phyloP scores from a whole-genome alignment of 2,329 filamentous ascomycete genomes.

The Trichoderma gracile region DNA sequence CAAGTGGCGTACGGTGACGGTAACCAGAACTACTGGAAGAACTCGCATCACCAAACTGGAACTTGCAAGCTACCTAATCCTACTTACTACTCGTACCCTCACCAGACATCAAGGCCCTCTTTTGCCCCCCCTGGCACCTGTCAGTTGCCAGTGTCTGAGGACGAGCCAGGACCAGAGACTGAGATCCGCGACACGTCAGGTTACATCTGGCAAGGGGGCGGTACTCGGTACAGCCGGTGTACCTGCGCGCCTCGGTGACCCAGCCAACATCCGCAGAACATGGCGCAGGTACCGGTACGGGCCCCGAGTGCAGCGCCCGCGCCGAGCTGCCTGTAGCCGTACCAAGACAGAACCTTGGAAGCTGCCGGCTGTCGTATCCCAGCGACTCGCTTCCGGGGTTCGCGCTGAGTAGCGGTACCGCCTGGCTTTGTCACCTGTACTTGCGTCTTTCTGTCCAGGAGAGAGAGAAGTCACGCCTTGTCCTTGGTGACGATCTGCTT shows the following conservation, averaged over 20 bases:
- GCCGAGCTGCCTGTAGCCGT: background rate
- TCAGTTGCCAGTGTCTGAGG: conserved; percentile 22
- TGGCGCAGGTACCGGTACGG: background rate
- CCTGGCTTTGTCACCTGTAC: too few relatives aligned
- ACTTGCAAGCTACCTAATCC: too few relatives aligned
- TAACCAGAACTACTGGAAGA: too few relatives aligned
- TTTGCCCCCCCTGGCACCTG: conserved; percentile 7
- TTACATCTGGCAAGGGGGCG: conserved; percentile 4
- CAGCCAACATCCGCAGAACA: background rate
- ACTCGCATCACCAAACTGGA: too few relatives aligned
- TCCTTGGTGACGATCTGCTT: background rate
- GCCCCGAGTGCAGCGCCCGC: background rate
- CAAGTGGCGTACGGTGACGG: too few relatives aligned
- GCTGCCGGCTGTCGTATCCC: background rate
- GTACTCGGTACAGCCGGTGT: too few relatives aligned
- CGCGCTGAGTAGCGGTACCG: background rate
- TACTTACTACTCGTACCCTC: too few relatives aligned
- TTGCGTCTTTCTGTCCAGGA: background rate
- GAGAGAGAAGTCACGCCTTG: background rate
- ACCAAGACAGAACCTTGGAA: background rate
- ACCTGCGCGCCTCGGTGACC: background rate
- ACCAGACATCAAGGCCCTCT: too few relatives aligned
- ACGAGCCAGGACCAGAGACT: background rate
- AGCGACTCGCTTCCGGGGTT: conserved; percentile 1
- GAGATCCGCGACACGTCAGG: conserved; percentile 19